Percentiles rank a stretch among this genome's conserved stretches.
Evolutionary conservation across 2,329 filamentous ascomycete genomes (phyloP).

Genomic region (Ascochyta rabiei): DNA sequence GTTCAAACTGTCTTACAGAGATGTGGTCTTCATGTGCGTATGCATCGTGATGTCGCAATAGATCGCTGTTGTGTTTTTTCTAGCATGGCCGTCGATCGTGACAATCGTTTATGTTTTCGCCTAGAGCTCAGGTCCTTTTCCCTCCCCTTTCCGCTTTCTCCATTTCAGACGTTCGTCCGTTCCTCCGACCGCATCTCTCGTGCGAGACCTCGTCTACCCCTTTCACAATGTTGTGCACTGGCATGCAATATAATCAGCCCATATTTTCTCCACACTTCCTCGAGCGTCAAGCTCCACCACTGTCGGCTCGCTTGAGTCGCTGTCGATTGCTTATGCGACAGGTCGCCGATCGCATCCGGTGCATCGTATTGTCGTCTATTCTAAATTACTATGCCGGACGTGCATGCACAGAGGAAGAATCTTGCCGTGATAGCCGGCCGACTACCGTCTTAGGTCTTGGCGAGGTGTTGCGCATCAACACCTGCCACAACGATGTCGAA

Average conservation of each 20-base stretch:
- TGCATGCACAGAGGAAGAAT: background rate
- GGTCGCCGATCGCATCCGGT: background rate
- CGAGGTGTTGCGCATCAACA: conserved; percentile 3
- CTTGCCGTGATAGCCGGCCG: conserved; percentile 16
- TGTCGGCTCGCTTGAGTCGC: background rate
- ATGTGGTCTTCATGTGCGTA: background rate
- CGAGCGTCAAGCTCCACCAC: conserved; percentile 5
- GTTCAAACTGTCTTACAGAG: background rate
- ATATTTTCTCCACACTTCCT: conserved; percentile 7
- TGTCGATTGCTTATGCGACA: background rate
- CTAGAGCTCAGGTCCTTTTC: background rate
- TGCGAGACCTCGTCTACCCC: background rate
- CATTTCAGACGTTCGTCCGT: background rate
- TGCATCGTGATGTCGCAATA: too few species aligned
- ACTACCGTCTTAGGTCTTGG: conserved; percentile 12
- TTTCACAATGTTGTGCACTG: background rate
- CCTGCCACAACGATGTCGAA: background rate
- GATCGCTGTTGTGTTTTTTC: background rate
- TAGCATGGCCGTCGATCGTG: background rate
- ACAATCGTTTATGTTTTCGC: background rate
- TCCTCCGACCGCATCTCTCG: background rate
- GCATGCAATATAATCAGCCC: background rate
- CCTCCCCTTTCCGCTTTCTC: background rate
- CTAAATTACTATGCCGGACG: conserved; percentile 7
- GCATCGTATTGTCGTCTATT: background rate